Base-by-base conservation (phyloP, 805 yeast genomes). In the Teunomyces lycoperdinae region DNA sequence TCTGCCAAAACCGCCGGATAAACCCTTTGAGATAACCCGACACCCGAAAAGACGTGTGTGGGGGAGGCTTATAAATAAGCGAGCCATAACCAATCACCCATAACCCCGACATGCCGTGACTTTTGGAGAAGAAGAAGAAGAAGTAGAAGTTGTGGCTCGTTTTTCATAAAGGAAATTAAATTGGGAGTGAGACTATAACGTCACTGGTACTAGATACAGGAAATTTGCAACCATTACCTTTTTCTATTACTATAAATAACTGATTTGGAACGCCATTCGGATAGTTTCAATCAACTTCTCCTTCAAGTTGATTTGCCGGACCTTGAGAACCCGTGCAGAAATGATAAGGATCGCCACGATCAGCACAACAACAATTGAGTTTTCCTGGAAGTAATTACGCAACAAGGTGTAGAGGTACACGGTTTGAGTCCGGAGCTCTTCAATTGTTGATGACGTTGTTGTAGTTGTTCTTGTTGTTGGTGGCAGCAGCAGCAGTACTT, bases 11-110 rank as follows among this genome's bases (percentile, higher is more conserved):
- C 40, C 96, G 69, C 16, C 98, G 75, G 1, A 84, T 80, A 55
- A 73, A 89, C 1, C 97, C 97, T 44, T 74, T 73, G 20, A 91
- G 73, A 42, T 83, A 79, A 0, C 97, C 97, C 0, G 89, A 83
- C 8, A 87, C 76, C 33, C 81, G 68, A 57, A 77, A 72, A 42
- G 80, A 73, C 51, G 79, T 77, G 54, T 78, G 76, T 11, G 92
- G 91, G 0, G 97, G 97, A 0, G 96, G 97, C 59, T 89, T 90
- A 75, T 86, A 90, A 24, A 90, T 83, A 45, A 90, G 71, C 0
- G 96, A 87, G 1, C 97, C 97, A 60, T 90, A 90, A 2, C 97
- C 97, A 9, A 90, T 82, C 10, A 90, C 77, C 96, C 96, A 91
- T 49, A 83, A 63, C 0, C 83, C 82, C 16, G 29, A 24, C 41